Evolutionary conservation across 1,284 basidiomycete genomes (phyloP).

Genomic region (Flammula alnicola): DNA sequence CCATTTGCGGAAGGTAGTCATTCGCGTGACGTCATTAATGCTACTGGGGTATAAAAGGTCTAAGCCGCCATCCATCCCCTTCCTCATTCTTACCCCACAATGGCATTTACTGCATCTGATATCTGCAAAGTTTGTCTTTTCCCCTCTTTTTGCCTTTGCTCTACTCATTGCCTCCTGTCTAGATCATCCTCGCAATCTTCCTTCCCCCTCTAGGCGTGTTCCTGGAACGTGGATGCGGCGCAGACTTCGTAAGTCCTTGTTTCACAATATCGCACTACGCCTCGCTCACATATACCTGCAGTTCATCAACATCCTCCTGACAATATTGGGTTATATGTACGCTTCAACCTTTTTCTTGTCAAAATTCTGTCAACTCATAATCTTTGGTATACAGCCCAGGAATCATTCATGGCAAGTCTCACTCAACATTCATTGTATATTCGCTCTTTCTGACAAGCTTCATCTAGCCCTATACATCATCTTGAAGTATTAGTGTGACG

Average conservation of each 20-base stretch:
- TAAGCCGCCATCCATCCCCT: not conserved
- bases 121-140: slow-evolving; percentile 65
- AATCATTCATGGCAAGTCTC: slow-evolving; percentile 67
- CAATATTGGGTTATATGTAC: slow-evolving; percentile 74
- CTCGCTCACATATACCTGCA: slow-evolving; percentile 27
- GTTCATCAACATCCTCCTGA: slow-evolving; percentile 75
- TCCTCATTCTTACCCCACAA: slow-evolving; percentile 33
- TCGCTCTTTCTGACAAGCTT: slow-evolving; percentile 9
- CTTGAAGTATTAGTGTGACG: slow-evolving; percentile 47
- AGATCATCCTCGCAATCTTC: slow-evolving; percentile 69
- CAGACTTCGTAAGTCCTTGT: slow-evolving; percentile 57
- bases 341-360: slow-evolving; percentile 25
- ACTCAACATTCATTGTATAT: not conserved
- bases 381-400: slow-evolving; percentile 65
- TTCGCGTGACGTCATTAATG: slow-evolving; percentile 33
- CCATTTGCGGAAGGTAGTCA: too few species aligned
- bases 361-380: not conserved
- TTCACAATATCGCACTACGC: slow-evolving; percentile 8
- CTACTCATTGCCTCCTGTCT: slow-evolving; percentile 9
- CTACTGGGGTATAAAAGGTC: slow-evolving; percentile 3
- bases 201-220: slow-evolving; percentile 82
- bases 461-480: slow-evolving; percentile 73
- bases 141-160: slow-evolving; percentile 1
- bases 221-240: slow-evolving; percentile 75
- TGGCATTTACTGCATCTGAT: slow-evolving; percentile 76